Base-by-base conservation (phyloP, 768 basidiomycete species). In the Rhizopogon vesiculosus region DNA sequence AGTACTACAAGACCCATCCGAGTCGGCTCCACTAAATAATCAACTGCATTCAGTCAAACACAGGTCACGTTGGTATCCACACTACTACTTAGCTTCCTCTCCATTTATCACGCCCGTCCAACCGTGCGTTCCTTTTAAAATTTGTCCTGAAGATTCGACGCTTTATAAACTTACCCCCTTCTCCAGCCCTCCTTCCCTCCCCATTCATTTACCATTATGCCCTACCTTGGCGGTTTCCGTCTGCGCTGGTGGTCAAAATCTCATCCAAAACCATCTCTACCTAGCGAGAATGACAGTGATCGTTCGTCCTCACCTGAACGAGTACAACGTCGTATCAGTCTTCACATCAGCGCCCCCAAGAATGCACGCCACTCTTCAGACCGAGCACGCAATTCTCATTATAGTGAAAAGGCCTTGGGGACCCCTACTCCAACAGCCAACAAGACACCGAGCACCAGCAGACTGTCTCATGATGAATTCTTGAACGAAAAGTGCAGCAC, bases 281-380 rank as follows among this genome's bases (percentile, higher is more conserved):
- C 57, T 0, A 53, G 33, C n/a, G 64, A 70, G 48, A 53, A 62
- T 1, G 67, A 67, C 59, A 69, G 51, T 12, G 69, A 69, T 18
- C 55, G 49, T 9, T 54, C 53, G 3, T 62, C 59, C 12, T 62
- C 67, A 0, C 65, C 61, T 0, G 59, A 67, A 22, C 53, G 42
- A 33, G 48, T 28, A 42, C 48, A 8, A 5, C 51, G 39, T 2
- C 63, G 12, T 39, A 12, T 45, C 3, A 44, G 51, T 44, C 8
- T 57, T 7, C 64, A 54, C 22, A 7, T 69, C 33, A 1, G 28
- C 38, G 1, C 38, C 1, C 42, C 57, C 1, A 65, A 52, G 51
- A 51, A 9, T 9, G 25, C 12, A 2, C 56, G 40, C 43, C 62
- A 19, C 56, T 46, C 46, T 1, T 12, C 28, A 0, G 62, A 59